Percentiles rank a stretch among this genome's conserved stretches.
Conservation (phyloP, 2,329 filamentous ascomycete species). For the Neofusicoccum laricinum region DNA sequence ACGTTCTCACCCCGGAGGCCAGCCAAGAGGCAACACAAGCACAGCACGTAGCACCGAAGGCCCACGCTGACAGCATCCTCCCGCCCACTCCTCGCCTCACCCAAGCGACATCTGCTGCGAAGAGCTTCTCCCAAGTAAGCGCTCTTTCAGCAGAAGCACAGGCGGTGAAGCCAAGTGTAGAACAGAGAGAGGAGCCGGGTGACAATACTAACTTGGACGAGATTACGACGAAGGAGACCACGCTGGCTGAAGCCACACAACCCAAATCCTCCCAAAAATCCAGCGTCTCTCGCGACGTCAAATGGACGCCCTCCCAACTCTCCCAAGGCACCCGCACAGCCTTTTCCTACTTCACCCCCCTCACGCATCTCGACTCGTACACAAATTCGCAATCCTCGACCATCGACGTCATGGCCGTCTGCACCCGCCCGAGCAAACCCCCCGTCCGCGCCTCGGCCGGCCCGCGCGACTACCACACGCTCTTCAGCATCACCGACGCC, state of each 20-base stretch:
- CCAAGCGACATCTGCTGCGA: constrained; percentile 26
- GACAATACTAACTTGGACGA: not conserved
- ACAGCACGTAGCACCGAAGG: constrained; percentile 19
- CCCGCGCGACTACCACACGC: constrained; percentile 43
- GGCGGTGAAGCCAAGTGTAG: not conserved
- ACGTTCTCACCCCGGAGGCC: constrained; percentile 21
- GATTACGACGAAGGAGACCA: not conserved
- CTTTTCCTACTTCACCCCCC: constrained; percentile 45
- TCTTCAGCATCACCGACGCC: constrained; percentile 40
- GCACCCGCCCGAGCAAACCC: constrained; percentile 31
- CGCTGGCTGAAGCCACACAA: not conserved
- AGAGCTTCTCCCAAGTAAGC: not conserved
- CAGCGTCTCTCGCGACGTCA: not conserved
- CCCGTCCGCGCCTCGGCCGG: constrained; percentile 40
- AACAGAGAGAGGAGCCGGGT: not conserved
- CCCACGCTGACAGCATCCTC: constrained; percentile 24
- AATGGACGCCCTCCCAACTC: not conserved
- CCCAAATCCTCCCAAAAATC: not conserved
- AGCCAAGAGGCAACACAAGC: constrained; percentile 28
- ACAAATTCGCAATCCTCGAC: constrained; percentile 41
- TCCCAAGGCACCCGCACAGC: constrained; percentile 38
- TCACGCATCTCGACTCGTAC: constrained; percentile 38
- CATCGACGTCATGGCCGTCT: constrained; percentile 46
- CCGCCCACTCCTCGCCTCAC: constrained; percentile 39
- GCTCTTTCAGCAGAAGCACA: not conserved